Evolutionary conservation across 1,284 basidiomycete genomes (phyloP), one percentile per base, ranked within the genome.

Genomic region (Leccinum subfulvum): DNA sequence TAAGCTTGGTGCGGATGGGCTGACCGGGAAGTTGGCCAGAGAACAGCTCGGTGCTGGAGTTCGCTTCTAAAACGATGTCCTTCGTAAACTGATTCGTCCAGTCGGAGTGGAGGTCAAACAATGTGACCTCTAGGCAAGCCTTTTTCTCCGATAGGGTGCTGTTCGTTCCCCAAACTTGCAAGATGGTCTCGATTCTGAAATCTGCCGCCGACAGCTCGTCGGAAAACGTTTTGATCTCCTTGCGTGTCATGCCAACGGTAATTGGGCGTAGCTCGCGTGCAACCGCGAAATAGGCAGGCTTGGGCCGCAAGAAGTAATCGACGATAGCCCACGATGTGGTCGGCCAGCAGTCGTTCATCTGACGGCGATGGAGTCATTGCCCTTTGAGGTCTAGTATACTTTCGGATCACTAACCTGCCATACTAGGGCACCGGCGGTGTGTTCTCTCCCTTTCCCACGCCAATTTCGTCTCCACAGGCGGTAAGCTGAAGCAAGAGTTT

Each of bases 141-240:
- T 77, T 76, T 72, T 87, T 87, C 67, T 82, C 78, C 26, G 74
- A 60, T 13, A 92, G 78, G 7, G 86, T 88, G 68, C 86, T 87
- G 77, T 94, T 95, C 60, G 91, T 91, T 9, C 84, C 92, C 94
- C 94, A 95, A 51, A 95, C 82, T 75, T 94, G 85, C 58, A 94
- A 75, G 62, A 81, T 73, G 44, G 82, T 85, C 63, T 86, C 82
- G 69, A 94, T 87, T 30, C 80, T 83, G 76, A 90, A 89, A 66
- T 83, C 77, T 10, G 86, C 89, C 14, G 84, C 85, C 16, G 87
- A 86, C 28, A 79, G 75, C 57, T 85, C 81, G 70, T 91, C 78
- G n/a, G 77, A 72, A 70, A 81, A 84, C 8, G 74, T 82, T 71
- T 84, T 86, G 59, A 82, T 76, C 57, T 93, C 89, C 74, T 89